Conservation (phyloP, 1,139 yeast species). For the Lodderomyces jiufengensis region DNA sequence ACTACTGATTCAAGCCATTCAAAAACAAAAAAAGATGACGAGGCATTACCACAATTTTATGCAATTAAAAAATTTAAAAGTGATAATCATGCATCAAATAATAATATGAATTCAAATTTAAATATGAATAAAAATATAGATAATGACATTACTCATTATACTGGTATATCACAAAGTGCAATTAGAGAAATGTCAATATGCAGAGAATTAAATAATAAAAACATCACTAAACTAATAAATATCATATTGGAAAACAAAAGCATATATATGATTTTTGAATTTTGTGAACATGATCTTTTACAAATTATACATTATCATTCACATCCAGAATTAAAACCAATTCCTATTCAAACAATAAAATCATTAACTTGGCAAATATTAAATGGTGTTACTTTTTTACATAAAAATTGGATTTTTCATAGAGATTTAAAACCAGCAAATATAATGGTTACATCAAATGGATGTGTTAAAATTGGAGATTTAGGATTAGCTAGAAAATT, state of each 20-base stretch:
- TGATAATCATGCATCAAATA: constrained; percentile 60
- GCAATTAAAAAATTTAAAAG: constrained; percentile 97
- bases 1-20: too few relatives aligned
- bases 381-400: constrained; percentile 87
- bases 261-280: constrained; percentile 92
- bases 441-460: constrained; percentile 88
- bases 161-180: constrained; percentile 96
- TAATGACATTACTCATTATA: constrained; percentile 80
- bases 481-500: constrained; percentile 91
- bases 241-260: constrained; percentile 87
- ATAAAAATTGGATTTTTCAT: constrained; percentile 94
- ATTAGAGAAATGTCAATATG: constrained; percentile 95
- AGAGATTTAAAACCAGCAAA: constrained; percentile 97
- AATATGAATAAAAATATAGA: constrained; percentile 34
- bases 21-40: constrained; percentile 1
- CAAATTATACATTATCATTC: constrained; percentile 94
- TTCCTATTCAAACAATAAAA: constrained; percentile 74
- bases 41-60: constrained; percentile 30
- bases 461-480: constrained; percentile 93
- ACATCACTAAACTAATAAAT: constrained; percentile 76
- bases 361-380: constrained; percentile 89
- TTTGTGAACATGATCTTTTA: constrained; percentile 89
- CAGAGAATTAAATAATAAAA: constrained; percentile 76
- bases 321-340: constrained; percentile 78
- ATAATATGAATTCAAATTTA: constrained; percentile 24